Base-by-base conservation (phyloP, 2,329 filamentous ascomycete species). In the Nemania sp. region DNA sequence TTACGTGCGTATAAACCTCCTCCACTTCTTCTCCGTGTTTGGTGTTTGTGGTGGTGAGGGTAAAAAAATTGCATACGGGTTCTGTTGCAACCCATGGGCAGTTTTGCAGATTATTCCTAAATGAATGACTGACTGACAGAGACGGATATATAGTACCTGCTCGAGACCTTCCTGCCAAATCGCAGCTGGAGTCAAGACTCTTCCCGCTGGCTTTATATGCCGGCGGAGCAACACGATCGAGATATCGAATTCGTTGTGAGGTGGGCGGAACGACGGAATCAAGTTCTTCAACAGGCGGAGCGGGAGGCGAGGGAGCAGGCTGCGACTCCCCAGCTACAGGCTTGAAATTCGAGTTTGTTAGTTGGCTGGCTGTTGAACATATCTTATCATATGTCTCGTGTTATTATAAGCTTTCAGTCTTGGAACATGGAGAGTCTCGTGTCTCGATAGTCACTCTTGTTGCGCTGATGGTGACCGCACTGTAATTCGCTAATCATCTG, bases 141-240 rank as follows among this genome's bases (percentile, higher is more conserved):
- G 11, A 34, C 11, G 22, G 19, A 26, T 28, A n/a, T 42, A 5
- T 12, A 49, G 39, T 82, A 85, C 62, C 76, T 80, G 71, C 72
- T 85, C 23, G 74, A 83, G 63, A 78, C 78, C 1, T 84, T 80
- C 59, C 61, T 84, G 42, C 82, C 82, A 0, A 80, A 80, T 56
- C 72, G 82, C 19, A 75, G 74, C 40, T 85, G 81, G 81, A 74
- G 68, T 42, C 71, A 71, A 14, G 70, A 75, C 7, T 61, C 73
- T 4, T 64, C 69, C 31, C 66, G 66, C 36, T 84, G 81, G 81
- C 64, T 76, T 31, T 85, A 84, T 37, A 52, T 75, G 33, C 70
- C 72, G 1, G 68, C 66, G 3, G 63, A 71, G 7, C 69, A 72
- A 62, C 75, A 77, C 46, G 66, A 75, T 3, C 67, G 47, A 39